Base-by-base conservation (phyloP, 768 basidiomycete species). In the Tulasnella sp. region DNA sequence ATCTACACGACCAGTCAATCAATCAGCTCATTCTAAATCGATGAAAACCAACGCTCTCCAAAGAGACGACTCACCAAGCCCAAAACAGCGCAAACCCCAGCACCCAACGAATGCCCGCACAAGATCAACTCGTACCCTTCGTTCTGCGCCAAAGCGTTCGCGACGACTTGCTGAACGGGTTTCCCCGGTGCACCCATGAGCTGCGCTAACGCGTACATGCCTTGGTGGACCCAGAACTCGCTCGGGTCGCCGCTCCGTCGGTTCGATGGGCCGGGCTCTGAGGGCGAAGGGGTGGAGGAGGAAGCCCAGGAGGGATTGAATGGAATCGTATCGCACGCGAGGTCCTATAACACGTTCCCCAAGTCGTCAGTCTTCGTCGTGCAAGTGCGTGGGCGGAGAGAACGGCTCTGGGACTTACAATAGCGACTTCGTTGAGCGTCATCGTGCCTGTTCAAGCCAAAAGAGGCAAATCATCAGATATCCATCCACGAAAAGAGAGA, bases 391-490 rank as follows among this genome's bases (percentile, higher is more conserved):
- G 36, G 19, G 26, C 17, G 32, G 44, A 62, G 17, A 69, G 8
- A 22, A 22, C 47, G 9, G 22, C 29, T 62, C 32, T 12, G 11
- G 36, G 26, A 72, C 75, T 34, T 62, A 77, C 76, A 11, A 90
- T 91, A 17, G 91, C 92, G 5, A 94, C 86, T 79, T 94, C 92
- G 76, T 94, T 94, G 52, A 94, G 82, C 2, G 89, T 90, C 90
- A 93, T 90, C 2, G 92, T 94, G 14, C 92, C 88, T 87, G n/a
- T n/a, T n/a, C n/a, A n/a, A n/a, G n/a, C n/a, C n/a, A n/a, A n/a
- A n/a, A n/a, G n/a, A n/a, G n/a, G n/a, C n/a, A 62, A 71, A 69
- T 62, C 59, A 37, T 65, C 66, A 39, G 67, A 76, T 11, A 1
- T 37, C 26, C 14, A 2, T 32, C 59, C 39, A 35, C 67, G 17